Conservation (phyloP, 1,139 yeast genomes). For the Candida mesenterica region DNA sequence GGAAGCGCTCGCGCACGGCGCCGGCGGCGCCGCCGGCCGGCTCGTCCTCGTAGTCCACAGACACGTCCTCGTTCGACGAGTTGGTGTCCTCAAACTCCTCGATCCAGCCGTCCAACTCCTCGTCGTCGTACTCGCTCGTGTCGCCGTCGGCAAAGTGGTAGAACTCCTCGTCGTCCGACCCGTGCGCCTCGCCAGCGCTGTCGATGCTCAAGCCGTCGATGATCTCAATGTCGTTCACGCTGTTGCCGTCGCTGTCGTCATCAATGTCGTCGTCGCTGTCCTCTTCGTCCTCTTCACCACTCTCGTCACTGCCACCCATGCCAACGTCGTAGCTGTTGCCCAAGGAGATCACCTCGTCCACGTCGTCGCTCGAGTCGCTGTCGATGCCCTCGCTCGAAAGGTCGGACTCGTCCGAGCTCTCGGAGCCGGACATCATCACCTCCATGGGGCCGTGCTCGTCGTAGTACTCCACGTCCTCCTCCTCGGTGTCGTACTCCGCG, state of each 20-base stretch:
- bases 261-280: constrained; percentile 21
- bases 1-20: constrained; percentile 1
- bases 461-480: constrained; percentile 24
- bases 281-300: constrained; percentile 19
- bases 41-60: constrained; percentile 16
- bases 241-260: constrained; percentile 16
- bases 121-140: constrained; percentile 38
- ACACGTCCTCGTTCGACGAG: constrained; percentile 3
- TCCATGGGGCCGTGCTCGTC: constrained; percentile 37
- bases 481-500: constrained; percentile 71
- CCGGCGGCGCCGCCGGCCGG: neutral
- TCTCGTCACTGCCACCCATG: neutral
- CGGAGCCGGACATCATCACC: constrained; percentile 37
- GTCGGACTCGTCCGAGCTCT: constrained; percentile 23
- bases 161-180: constrained; percentile 30
- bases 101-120: constrained; percentile 45
- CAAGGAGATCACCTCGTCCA: constrained; percentile 21
- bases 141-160: constrained; percentile 30
- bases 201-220: constrained; percentile 42
- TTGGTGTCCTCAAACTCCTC: constrained; percentile 33
- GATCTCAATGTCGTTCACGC: constrained; percentile 38
- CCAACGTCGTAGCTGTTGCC: constrained; percentile 23
- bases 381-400: constrained; percentile 22
- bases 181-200: constrained; percentile 21
- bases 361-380: constrained; percentile 22